phyloP scores from a whole-genome alignment of 805 yeast species.

The Schwanniomyces yamadae region DNA sequence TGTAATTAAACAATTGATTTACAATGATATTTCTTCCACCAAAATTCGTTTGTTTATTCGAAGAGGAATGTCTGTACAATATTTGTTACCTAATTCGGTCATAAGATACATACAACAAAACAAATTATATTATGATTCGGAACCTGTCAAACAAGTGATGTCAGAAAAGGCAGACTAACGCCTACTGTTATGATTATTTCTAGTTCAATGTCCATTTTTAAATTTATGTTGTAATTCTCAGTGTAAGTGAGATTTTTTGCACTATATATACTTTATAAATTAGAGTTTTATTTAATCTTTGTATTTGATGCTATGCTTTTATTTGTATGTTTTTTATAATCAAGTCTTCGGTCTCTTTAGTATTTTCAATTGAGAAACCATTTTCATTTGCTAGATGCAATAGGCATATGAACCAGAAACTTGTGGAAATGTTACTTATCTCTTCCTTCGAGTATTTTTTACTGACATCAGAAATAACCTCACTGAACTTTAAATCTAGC shows the following conservation, averaged over 20 bases:
- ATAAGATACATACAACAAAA: constrained; percentile 94
- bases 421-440: constrained; percentile 70
- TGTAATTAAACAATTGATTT: constrained; percentile 92
- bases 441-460: constrained; percentile 55
- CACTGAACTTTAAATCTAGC: constrained; percentile 2
- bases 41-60: constrained; percentile 90
- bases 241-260: no score
- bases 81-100: constrained; percentile 88
- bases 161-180: constrained; percentile 22
- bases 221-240: no score
- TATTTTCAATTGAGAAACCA: constrained; percentile 58
- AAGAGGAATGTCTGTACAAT: constrained; percentile 96
- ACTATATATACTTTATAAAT: neutral
- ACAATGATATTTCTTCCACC: constrained; percentile 93
- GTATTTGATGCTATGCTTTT: neutral
- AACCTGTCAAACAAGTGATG: constrained; percentile 89
- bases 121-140: constrained; percentile 81
- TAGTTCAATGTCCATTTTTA: no score
- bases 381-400: constrained; percentile 86
- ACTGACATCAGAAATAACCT: constrained; percentile 48
- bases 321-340: constrained; percentile 11
- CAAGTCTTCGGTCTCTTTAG: constrained; percentile 41
- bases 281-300: neutral
- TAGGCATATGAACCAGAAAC: constrained; percentile 81
- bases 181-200: neutral